These are phyloP conservation scores for Petunia secreta DNA, from an alignment of 257 asterid species.

Conservation along the genomic window DNA sequence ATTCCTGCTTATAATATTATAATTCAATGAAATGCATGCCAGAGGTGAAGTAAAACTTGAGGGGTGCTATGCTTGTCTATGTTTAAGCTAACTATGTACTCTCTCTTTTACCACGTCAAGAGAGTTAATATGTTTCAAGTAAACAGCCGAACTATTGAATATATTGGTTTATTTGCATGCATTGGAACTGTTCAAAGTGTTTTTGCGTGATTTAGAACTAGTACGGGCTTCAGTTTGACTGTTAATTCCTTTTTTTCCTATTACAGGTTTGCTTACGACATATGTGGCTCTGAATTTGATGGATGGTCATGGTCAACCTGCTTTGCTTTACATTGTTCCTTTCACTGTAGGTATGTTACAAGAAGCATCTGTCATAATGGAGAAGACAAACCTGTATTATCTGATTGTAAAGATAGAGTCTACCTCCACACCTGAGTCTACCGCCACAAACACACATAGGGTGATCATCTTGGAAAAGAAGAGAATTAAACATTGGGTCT, in stretches of 20 bases:
- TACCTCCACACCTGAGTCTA: neutral
- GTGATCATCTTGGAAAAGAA: slow-evolving; percentile 3
- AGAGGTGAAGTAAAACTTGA: neutral
- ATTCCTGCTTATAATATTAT: neutral
- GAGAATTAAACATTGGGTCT: neutral
- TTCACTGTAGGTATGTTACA: slow-evolving; percentile 75
- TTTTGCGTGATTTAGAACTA: neutral
- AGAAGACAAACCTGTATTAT: neutral
- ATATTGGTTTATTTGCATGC: neutral
- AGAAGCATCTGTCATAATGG: slow-evolving; percentile 4
- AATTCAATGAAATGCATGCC: neutral
- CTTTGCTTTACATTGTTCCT: slow-evolving; percentile 97
- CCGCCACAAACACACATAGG: slow-evolving; percentile 24
- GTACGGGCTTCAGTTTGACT: neutral
- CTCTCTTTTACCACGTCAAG: neutral
- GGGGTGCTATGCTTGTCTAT: slow-evolving; percentile 8
- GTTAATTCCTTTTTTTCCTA: neutral
- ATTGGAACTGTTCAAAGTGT: neutral
- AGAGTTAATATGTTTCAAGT: neutral
- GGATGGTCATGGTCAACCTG: slow-evolving; percentile 99
- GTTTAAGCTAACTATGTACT: neutral
- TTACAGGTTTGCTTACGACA: slow-evolving; percentile 81
- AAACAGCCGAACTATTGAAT: neutral
- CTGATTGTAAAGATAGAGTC: neutral
- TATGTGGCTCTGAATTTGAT: slow-evolving; percentile 91